Percentiles rank a stretch among this genome's conserved stretches.
Conservation (phyloP, 2,329 filamentous ascomycete species). For the Scopulariopsis brevicaulis region DNA sequence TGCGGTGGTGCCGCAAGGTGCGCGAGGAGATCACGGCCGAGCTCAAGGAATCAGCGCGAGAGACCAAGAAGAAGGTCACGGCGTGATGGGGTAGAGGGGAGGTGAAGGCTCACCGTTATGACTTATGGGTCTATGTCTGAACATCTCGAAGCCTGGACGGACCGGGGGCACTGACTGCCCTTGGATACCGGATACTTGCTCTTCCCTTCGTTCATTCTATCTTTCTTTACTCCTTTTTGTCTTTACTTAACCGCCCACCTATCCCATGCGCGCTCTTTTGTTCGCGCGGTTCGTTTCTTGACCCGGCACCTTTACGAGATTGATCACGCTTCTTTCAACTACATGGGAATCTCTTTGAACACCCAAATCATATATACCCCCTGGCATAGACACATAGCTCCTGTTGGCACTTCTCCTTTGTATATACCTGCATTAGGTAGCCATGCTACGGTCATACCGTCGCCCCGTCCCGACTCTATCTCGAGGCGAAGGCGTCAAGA, state of each 20-base stretch:
- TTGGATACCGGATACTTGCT: background rate
- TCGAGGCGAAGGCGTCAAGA: too few species aligned
- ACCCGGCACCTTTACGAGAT: background rate
- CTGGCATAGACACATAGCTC: conserved; percentile 2
- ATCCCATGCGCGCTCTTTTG: background rate
- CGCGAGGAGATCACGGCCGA: conserved; percentile 75
- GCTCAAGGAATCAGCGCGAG: conserved; percentile 14
- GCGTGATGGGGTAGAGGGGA: background rate
- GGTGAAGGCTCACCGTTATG: conserved; percentile 1
- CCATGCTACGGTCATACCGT: background rate
- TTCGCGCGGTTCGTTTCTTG: background rate
- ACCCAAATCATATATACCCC: background rate
- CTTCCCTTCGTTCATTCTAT: background rate
- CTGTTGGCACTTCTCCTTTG: background rate
- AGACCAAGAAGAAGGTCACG: background rate
- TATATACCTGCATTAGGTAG: conserved; percentile 1
- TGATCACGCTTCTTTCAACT: background rate
- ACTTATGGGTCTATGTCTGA: conserved; percentile 1
- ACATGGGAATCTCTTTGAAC: background rate
- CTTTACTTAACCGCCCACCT: background rate
- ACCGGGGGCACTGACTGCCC: background rate
- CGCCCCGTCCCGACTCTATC: background rate
- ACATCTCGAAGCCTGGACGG: background rate
- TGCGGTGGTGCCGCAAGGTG: conserved; percentile 73
- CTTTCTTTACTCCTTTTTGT: background rate